These are phyloP conservation scores for Penicillium sp. DNA, from an alignment of 2,329 filamentous ascomycete species.

Conservation along the genomic window DNA sequence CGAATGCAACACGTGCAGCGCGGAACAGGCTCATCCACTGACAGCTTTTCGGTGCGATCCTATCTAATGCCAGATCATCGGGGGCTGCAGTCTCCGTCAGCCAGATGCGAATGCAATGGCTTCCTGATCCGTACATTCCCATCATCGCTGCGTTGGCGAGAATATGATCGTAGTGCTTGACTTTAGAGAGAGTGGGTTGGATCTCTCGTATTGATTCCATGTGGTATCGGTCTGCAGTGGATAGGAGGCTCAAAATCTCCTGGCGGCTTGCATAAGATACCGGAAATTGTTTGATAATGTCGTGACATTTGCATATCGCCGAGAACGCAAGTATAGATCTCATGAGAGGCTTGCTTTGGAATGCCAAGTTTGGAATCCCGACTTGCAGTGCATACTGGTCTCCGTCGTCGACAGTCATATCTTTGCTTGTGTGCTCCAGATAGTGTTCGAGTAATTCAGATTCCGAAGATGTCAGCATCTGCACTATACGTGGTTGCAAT, in stretches of 20 bases:
- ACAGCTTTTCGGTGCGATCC: background rate
- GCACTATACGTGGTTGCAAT: background rate
- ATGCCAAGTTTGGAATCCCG: conserved; percentile 1
- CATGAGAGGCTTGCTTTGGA: background rate
- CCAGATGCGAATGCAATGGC: conserved; percentile 1
- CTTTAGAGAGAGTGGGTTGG: background rate
- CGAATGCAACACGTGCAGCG: background rate
- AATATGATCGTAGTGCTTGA: conserved; percentile 2
- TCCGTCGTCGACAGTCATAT: background rate
- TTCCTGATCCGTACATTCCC: conserved; percentile 3
- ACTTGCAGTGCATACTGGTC: conserved; percentile 1
- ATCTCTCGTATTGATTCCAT: conserved; percentile 2
- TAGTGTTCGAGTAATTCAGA: background rate
- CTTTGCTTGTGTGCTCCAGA: conserved; percentile 1
- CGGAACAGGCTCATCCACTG: conserved; percentile 2
- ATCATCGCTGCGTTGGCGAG: conserved; percentile 3
- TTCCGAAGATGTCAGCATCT: background rate
- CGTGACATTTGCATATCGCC: conserved; percentile 2
- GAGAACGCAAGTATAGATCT: conserved; percentile 3
- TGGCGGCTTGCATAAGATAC: background rate
- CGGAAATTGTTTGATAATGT: background rate
- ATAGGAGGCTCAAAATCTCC: background rate
- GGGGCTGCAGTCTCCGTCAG: background rate
- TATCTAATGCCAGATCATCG: background rate
- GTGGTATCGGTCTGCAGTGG: background rate